Evolutionary conservation across 179 eudicot species (phyloP).

Genomic region (Nepenthes alata): DNA sequence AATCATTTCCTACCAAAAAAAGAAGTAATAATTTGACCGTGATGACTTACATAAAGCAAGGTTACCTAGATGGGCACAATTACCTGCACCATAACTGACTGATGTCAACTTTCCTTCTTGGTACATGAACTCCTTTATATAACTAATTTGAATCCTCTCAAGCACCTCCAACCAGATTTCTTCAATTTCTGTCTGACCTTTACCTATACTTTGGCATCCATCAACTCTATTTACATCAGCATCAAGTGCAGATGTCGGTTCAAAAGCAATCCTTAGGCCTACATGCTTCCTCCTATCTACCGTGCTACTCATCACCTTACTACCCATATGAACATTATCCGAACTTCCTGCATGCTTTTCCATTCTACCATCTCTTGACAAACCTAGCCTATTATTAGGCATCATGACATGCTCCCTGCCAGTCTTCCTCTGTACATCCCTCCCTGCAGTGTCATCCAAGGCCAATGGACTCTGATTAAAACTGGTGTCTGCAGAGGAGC

Average conservation of each 20-base stretch:
- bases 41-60: background rate
- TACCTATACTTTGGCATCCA: conserved; percentile 18
- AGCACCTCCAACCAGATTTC: conserved; percentile 85
- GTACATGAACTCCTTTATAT: conserved; percentile 67
- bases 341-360: conserved; percentile 31
- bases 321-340: conserved; percentile 19
- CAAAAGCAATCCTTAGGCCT: conserved; percentile 21
- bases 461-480: conserved; percentile 46
- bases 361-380: conserved; percentile 15
- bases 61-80: conserved; percentile 1
- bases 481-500: conserved; percentile 64
- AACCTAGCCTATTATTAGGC: conserved; percentile 29
- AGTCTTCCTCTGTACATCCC: conserved; percentile 30
- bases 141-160: conserved; percentile 43
- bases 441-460: conserved; percentile 18
- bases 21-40: too few species aligned
- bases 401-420: conserved; percentile 26
- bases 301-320: conserved; percentile 17
- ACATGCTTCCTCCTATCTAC: conserved; percentile 25
- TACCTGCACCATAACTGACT: conserved; percentile 80
- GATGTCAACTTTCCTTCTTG: conserved; percentile 76
- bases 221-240: conserved; percentile 16
- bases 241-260: conserved; percentile 17
- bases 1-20: too few species aligned
- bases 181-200: conserved; percentile 37